Conservation (phyloP, 106 monocot species). For the Acanthochlamys bracteata region DNA sequence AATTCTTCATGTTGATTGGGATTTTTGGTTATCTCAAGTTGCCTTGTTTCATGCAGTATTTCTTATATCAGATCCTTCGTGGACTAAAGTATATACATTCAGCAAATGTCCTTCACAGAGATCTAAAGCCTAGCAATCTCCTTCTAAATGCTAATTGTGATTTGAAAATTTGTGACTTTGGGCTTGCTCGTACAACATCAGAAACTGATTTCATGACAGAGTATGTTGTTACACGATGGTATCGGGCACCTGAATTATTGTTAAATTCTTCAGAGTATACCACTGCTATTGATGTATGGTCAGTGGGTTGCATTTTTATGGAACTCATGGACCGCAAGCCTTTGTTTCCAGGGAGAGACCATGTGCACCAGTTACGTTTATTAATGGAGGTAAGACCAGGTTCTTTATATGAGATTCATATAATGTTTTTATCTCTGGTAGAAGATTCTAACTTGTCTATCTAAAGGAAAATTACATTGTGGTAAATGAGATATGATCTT, state of each 20-base stretch:
- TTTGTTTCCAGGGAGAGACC: slow-evolving; percentile 15
- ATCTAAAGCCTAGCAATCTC: slow-evolving; percentile 18
- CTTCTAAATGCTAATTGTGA: slow-evolving; percentile 14
- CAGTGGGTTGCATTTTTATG: slow-evolving; percentile 19
- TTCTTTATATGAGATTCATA: no score
- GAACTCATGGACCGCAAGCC: slow-evolving; percentile 13
- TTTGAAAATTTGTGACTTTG: slow-evolving; percentile 18
- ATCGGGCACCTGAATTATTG: slow-evolving; percentile 14
- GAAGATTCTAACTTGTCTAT: no score
- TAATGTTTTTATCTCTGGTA: no score
- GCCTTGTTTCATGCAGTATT: slow-evolving; percentile 9
- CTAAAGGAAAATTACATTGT: no score
- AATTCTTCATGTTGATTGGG: neutral
- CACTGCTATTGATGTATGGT: slow-evolving; percentile 17
- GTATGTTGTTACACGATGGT: slow-evolving; percentile 20
- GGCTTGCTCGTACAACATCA: slow-evolving; percentile 9
- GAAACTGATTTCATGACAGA: slow-evolving; percentile 15
- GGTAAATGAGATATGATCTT: no score
- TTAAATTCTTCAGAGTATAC: slow-evolving; percentile 15
- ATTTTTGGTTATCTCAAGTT: neutral
- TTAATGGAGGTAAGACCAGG: slow-evolving; percentile 6
- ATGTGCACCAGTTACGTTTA: slow-evolving; percentile 10
- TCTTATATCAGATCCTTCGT: slow-evolving; percentile 15
- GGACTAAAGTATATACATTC: slow-evolving; percentile 19
- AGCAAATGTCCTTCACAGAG: slow-evolving; percentile 20